Percentiles rank a stretch among this genome's conserved stretches.
Conservation (phyloP, 2,329 filamentous ascomycete species). For the Macrophomina phaseolina region DNA sequence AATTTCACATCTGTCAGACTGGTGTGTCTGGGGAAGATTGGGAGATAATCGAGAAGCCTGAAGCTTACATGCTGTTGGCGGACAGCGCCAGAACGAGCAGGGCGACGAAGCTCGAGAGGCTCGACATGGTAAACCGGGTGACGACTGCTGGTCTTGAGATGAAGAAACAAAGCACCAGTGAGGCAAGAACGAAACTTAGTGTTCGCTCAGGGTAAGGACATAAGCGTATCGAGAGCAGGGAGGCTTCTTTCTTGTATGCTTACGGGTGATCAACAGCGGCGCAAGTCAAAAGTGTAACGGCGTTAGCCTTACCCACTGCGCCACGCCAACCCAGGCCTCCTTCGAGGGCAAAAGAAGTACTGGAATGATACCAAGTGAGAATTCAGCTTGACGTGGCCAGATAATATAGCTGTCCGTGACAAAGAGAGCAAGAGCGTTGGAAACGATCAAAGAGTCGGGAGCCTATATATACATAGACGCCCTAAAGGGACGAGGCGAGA, state of each 20-base stretch:
- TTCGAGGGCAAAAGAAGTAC: too few relatives aligned
- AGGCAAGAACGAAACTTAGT: too few relatives aligned
- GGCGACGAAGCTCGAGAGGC: neutral
- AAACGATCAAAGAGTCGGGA: neutral
- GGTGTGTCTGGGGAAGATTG: too few relatives aligned
- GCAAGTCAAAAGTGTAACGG: neutral
- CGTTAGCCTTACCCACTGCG: too few relatives aligned
- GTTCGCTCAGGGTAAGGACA: neutral
- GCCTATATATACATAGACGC: conserved; percentile 8
- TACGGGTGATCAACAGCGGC: neutral
- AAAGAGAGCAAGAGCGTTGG: too few relatives aligned
- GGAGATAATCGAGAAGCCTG: too few relatives aligned
- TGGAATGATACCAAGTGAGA: neutral
- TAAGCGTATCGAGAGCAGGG: conserved; percentile 1
- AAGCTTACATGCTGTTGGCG: conserved; percentile 4
- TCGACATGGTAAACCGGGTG: neutral
- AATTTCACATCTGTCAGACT: neutral
- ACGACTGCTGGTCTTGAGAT: too few relatives aligned
- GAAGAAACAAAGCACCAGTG: too few relatives aligned
- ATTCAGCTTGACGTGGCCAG: neutral
- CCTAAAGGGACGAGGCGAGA: too few relatives aligned
- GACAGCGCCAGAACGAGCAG: neutral
- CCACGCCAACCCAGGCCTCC: too few relatives aligned
- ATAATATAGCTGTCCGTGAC: too few relatives aligned
- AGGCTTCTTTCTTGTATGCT: conserved; percentile 5